Conservation (phyloP, 2,329 filamentous ascomycete genomes). For the Venturia oleaginea region DNA sequence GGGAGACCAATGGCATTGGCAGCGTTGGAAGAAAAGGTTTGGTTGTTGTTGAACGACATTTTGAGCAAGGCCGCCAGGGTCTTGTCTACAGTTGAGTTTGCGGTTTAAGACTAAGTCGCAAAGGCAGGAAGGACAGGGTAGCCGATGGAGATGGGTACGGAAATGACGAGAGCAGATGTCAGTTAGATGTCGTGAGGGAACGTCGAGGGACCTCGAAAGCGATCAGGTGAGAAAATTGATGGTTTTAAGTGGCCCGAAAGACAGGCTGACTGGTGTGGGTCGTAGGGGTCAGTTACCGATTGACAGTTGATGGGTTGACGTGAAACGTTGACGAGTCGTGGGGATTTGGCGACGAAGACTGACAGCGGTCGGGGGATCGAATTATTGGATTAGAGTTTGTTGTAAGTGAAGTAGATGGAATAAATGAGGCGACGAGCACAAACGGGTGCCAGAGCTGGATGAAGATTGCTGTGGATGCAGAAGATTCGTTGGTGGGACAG, state of each 20-base stretch:
- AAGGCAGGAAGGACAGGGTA: neutral
- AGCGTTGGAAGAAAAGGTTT: conserved; percentile 48
- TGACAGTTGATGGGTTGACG: neutral
- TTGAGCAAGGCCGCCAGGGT: conserved; percentile 95
- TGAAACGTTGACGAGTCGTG: neutral
- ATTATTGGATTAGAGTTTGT: conserved; percentile 12
- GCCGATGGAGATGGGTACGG: neutral
- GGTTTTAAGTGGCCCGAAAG: neutral
- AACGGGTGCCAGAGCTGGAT: neutral
- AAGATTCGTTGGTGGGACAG: neutral
- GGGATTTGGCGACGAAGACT: neutral
- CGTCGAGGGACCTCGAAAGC: neutral
- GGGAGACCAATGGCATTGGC: conserved; percentile 63
- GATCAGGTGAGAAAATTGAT: neutral
- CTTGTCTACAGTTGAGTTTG: conserved; percentile 43
- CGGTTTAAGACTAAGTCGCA: neutral
- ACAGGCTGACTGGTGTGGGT: neutral
- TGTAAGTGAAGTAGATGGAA: conserved; percentile 2
- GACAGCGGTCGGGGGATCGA: neutral
- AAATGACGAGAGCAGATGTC: conserved; percentile 1
- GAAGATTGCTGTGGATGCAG: neutral
- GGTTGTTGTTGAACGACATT: conserved; percentile 77
- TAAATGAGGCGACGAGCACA: conserved; percentile 5
- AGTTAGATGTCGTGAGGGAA: conserved; percentile 1
- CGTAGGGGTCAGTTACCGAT: neutral